These are phyloP conservation scores for Cryptosporidium xiaoi DNA, from an alignment of 169 alveolate genomes.

Conservation along the genomic window DNA sequence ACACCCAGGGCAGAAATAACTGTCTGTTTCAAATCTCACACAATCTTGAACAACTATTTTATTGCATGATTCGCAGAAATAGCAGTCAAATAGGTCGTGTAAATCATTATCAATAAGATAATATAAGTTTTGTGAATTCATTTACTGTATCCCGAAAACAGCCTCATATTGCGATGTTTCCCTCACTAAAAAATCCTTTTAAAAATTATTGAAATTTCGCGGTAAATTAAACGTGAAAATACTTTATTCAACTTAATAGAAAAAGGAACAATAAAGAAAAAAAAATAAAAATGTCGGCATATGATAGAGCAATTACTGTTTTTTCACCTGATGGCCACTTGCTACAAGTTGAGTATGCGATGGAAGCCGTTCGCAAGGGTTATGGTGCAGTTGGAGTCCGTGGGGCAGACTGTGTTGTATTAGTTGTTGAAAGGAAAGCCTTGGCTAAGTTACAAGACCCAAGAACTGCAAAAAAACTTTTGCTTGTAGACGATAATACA, in stretches of 20 bases:
- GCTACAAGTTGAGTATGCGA: conserved; percentile 98
- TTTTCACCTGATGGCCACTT: conserved; percentile 99
- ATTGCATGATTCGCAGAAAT: conserved; percentile 72
- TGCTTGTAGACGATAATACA: conserved; percentile 92
- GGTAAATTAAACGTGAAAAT: conserved; percentile 1
- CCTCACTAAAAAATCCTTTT: no score
- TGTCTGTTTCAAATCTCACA: conserved; percentile 79
- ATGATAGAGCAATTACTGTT: conserved; percentile 99
- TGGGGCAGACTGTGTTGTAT: conserved; percentile 93
- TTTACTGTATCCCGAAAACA: neutral
- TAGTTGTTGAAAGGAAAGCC: conserved; percentile 98
- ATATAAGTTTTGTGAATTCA: neutral
- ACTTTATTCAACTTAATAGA: neutral
- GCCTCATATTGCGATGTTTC: neutral
- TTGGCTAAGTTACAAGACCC: conserved; percentile 95
- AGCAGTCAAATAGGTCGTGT: conserved; percentile 28
- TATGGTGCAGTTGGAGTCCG: conserved; percentile 96
- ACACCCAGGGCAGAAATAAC: conserved; percentile 81
- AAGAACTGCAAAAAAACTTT: conserved; percentile 89
- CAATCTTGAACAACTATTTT: conserved; percentile 27
- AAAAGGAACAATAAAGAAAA: neutral
- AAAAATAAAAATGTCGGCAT: conserved; percentile 79
- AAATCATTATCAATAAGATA: conserved; percentile 22
- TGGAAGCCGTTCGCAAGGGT: conserved; percentile 97
- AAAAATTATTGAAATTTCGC: neutral